Percentiles rank a stretch among this genome's conserved stretches.
Conservation (phyloP, 768 basidiomycete species). For the Mycena epipterygia region DNA sequence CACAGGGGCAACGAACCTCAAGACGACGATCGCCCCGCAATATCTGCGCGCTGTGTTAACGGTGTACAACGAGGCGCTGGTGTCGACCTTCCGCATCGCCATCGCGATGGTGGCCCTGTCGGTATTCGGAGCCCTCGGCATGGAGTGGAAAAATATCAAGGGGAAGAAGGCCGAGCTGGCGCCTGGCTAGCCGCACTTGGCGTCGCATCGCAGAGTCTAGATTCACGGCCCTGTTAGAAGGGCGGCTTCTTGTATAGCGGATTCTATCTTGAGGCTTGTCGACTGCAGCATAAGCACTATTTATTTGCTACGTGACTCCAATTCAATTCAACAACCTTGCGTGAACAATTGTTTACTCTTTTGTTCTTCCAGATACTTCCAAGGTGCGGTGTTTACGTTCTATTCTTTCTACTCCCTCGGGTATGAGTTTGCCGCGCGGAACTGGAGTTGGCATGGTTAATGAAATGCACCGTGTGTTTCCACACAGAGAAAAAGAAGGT, state of each 20-base stretch:
- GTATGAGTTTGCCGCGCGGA: background rate
- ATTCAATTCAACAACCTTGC: background rate
- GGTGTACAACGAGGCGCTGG: slow-evolving; percentile 31
- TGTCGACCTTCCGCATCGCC: slow-evolving; percentile 19
- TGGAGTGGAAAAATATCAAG: slow-evolving; percentile 30
- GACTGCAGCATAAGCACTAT: background rate
- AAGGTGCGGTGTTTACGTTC: background rate
- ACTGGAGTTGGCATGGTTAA: too few species aligned
- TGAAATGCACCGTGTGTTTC: too few species aligned
- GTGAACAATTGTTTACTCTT: too few species aligned
- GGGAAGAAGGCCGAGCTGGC: slow-evolving; percentile 11
- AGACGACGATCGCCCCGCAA: background rate
- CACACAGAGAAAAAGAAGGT: too few species aligned
- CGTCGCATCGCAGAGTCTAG: background rate
- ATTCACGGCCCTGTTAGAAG: background rate
- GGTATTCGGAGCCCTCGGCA: slow-evolving; percentile 13
- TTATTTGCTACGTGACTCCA: background rate
- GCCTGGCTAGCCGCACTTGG: background rate
- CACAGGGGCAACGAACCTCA: slow-evolving; percentile 22
- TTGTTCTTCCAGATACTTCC: background rate
- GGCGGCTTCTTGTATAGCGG: background rate
- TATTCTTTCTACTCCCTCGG: background rate
- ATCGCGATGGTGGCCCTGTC: slow-evolving; percentile 11
- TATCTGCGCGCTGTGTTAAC: slow-evolving; percentile 10
- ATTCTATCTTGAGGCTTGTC: slow-evolving; percentile 4